Base-by-base conservation (phyloP, 2,329 filamentous ascomycete genomes). In the Calcarisporium arbuscula region DNA sequence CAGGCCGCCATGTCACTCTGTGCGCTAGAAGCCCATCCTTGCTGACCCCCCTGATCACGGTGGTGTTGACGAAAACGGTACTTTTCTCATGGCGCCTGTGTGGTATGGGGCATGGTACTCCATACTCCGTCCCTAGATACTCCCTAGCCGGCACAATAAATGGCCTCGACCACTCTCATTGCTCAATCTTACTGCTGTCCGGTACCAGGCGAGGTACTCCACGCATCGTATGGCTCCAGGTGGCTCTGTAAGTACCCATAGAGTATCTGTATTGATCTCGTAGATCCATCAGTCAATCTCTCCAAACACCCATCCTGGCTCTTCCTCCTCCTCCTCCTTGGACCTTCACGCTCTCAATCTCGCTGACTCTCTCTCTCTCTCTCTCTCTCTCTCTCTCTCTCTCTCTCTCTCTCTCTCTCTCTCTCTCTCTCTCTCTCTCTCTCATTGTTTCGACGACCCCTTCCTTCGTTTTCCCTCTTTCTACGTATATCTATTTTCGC, bases 371-470 rank as follows among this genome's bases (percentile, higher is more conserved):
- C n/a, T n/a, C n/a, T n/a, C 52, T 53, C 51, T 57, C 50, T 53
- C 46, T 50, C 47, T 47, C 48, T 54, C 53, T 44, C 49, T 51
- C 48, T 53, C 47, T 45, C 43, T 48, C 43, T 50, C 30, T 47
- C 48, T 58, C 50, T 52, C 47, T 47, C 47, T 49, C 41, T 45
- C 50, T 45, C 46, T 49, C 43, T 49, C 45, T 51, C 53, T 45
- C 47, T 51, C 46, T 52, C 44, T 44, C 43, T 47, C 43, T 49
- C 34, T 48, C 46, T 50, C 53, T 55, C 56, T 54, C 53, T 54
- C 52, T 50, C 56, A 47, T 54, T 51, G 50, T 51, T 43, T 46
- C 49, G 47, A 47, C 46, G 44, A 46, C 48, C 45, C 44, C 50
- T 45, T 32, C 39, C 35, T 39, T 41, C 34, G 45, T 49, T 50